Percentiles rank a stretch among this genome's conserved stretches.
phyloP scores from a whole-genome alignment of 2,329 filamentous ascomycete species.

The Fusarium circinatum region DNA sequence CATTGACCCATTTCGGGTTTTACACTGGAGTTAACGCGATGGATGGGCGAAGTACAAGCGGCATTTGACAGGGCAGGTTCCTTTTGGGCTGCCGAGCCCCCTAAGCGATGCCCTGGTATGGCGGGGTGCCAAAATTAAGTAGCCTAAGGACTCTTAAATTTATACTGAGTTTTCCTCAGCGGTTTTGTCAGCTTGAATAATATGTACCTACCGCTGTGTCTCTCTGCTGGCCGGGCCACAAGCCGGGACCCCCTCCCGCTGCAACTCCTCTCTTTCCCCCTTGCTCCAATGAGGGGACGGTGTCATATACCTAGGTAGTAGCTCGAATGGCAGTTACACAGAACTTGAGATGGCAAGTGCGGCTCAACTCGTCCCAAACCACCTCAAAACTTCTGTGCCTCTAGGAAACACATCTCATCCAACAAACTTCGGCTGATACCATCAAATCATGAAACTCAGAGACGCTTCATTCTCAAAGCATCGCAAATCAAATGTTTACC shows the following conservation, averaged over 20 bases:
- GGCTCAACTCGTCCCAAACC: conserved; percentile 9
- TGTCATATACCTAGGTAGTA: neutral
- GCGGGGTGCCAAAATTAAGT: neutral
- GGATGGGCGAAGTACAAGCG: no score
- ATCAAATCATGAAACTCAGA: neutral
- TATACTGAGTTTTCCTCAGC: neutral
- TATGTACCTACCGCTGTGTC: neutral
- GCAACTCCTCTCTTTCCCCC: neutral
- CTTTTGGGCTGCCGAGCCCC: no score
- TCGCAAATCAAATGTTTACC: conserved; percentile 7
- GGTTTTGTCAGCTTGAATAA: neutral
- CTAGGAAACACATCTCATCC: neutral
- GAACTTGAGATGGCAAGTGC: neutral
- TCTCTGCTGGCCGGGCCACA: neutral
- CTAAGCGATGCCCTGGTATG: no score
- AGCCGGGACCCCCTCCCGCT: neutral
- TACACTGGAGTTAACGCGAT: no score
- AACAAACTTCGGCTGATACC: neutral
- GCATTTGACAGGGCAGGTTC: no score
- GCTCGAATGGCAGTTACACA: neutral
- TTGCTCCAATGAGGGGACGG: conserved; percentile 6
- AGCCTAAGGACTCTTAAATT: neutral
- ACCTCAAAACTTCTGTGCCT: conserved; percentile 4
- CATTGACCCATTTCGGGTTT: no score
- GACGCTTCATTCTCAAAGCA: neutral